Base-by-base conservation (phyloP, 305 asterid genomes). In the Lippia alba region DNA sequence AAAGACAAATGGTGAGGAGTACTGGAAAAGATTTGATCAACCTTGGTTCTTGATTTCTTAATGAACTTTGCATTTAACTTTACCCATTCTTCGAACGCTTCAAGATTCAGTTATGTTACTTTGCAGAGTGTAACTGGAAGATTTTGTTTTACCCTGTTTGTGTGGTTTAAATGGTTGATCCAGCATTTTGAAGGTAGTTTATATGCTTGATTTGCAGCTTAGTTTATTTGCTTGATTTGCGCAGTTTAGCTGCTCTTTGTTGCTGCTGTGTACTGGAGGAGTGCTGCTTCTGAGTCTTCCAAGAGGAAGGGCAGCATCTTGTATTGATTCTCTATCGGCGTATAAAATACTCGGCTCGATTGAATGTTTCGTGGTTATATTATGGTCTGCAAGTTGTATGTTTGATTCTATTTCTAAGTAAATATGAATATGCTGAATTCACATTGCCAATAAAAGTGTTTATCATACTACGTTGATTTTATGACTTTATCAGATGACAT, bases 221-320 rank as follows among this genome's bases (percentile, higher is more conserved):
- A 10, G 82, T n/a, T 15, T 19, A 51, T 56, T 51, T 61, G 57
- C 66, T 56, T 54, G 36, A 24, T n/a, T 19, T 70, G 50, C 77
- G 83, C 84, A 85, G 90, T 73, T 66, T 85, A 10, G 82, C 90
- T 57, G 88, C 88, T 77, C 86, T 85, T 17, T 83, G 88, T 66
- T 85, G 90, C 84, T 81, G 90, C 70, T 85, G 90, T 74, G 49
- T 82, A 70, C 76, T 85, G 66, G 87, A 85, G 75, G 90, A 85
- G 56, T 85, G 87, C 72, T 80, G 81, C 82, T 82, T 80, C 81
- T 85, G 83, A 84, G 66, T 44, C 57, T 48, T 62, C 65, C 58
- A 5, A 49, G 63, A 60, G n/a, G 30, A 24, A 24, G 30, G 11
- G 56, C 36, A 69, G 41, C 56, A 11, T 39, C 45, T 4, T 51